These are phyloP conservation scores for Neurospora africana DNA, from an alignment of 495 filamentous ascomycete genomes.

Conservation along the genomic window DNA sequence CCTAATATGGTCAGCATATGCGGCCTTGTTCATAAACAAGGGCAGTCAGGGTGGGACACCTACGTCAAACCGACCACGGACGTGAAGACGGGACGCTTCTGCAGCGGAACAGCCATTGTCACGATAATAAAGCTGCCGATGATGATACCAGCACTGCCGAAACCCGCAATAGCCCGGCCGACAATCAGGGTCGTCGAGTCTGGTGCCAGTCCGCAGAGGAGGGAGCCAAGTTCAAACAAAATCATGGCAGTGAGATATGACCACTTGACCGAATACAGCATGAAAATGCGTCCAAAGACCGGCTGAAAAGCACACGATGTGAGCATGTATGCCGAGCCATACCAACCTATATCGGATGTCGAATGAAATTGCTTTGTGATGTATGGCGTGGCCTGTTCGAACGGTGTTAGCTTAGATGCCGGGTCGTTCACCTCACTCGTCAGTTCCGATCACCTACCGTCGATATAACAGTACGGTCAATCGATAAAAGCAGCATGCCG, in stretches of 20 bases:
- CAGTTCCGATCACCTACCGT: conserved; percentile 19
- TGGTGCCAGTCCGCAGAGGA: conserved; percentile 44
- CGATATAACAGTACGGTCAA: conserved; percentile 35
- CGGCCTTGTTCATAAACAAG: conserved; percentile 17
- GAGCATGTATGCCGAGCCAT: conserved; percentile 45
- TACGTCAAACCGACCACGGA: conserved; percentile 25
- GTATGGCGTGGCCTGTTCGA: conserved; percentile 15
- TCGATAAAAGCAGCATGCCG: conserved; percentile 29
- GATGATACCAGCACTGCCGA: conserved; percentile 35
- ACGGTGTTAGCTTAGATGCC: not conserved
- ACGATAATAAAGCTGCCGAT: conserved; percentile 38
- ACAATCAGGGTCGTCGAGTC: conserved; percentile 44
- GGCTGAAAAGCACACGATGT: conserved; percentile 32
- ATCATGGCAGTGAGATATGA: conserved; percentile 31
- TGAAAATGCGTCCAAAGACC: conserved; percentile 42
- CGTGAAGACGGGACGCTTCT: conserved; percentile 32
- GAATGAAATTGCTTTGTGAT: conserved; percentile 39
- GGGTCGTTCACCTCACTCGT: not conserved
- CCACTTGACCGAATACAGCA: conserved; percentile 33
- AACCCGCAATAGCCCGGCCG: conserved; percentile 47
- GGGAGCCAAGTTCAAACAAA: conserved; percentile 43
- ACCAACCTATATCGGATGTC: conserved; percentile 44
- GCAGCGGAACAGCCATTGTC: conserved; percentile 37
- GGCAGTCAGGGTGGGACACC: not conserved
- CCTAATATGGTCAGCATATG: conserved; percentile 25